These are phyloP conservation scores for Paramecium sexaurelia DNA, from an alignment of 73 alveolate species.

Conservation along the genomic window DNA sequence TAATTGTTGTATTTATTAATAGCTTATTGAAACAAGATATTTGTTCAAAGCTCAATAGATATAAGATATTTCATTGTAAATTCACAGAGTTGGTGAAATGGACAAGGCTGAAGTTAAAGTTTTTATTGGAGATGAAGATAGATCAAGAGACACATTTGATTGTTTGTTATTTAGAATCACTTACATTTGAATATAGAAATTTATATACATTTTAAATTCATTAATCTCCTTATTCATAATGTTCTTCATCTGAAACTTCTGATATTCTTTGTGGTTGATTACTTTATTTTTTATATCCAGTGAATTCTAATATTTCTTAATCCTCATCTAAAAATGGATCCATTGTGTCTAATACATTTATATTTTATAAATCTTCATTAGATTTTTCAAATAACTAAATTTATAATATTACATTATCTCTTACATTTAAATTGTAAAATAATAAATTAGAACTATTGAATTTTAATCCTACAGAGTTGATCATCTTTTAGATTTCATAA, in stretches of 20 bases:
- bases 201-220: neutral
- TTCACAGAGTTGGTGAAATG: neutral
- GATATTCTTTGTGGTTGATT: neutral
- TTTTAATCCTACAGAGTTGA: neutral
- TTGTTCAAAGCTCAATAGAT: conserved; percentile 3
- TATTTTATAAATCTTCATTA: neutral
- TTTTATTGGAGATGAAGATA: conserved; percentile 45
- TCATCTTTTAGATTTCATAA: neutral
- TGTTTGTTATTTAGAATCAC: conserved; percentile 53
- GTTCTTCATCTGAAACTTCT: neutral
- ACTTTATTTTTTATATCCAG: neutral
- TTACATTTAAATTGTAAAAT: neutral
- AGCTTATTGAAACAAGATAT: conserved; percentile 1
- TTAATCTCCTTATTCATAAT: neutral
- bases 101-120: conserved; percentile 48
- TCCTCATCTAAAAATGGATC: conserved; percentile 11
- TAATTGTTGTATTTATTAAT: neutral
- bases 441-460: neutral
- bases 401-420: neutral
- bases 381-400: neutral
- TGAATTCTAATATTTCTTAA: neutral
- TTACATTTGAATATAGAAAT: conserved; percentile 24
- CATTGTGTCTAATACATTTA: neutral
- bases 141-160: conserved; percentile 58
- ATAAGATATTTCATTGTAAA: neutral